Evolutionary conservation across 257 asterid species (phyloP).

Genomic region (Salvia splendens): DNA sequence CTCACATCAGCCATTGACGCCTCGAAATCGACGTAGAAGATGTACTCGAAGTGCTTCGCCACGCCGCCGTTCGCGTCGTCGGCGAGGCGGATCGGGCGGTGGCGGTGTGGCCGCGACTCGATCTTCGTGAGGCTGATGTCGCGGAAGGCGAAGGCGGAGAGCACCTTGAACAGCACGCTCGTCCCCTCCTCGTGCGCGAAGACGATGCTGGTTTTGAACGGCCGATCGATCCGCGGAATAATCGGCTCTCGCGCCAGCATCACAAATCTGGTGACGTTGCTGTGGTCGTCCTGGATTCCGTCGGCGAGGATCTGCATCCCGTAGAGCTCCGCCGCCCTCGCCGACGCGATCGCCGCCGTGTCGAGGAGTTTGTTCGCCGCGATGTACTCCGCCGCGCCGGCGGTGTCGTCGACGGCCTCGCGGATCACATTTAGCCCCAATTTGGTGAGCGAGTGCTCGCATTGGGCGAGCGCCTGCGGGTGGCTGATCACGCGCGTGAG

Average conservation of each 20-base stretch:
- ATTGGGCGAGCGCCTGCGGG: slow-evolving; percentile 88
- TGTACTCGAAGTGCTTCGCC: slow-evolving; percentile 96
- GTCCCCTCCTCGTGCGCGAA: slow-evolving; percentile 97
- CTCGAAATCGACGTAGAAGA: slow-evolving; percentile 91
- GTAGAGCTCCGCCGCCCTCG: slow-evolving; percentile 90
- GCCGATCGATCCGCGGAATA: slow-evolving; percentile 85
- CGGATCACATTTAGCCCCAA: slow-evolving; percentile 66
- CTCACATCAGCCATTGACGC: slow-evolving; percentile 97
- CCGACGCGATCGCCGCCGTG: slow-evolving; percentile 94
- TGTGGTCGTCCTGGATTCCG: slow-evolving; percentile 92
- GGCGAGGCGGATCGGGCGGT: slow-evolving; percentile 73
- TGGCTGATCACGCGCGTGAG: slow-evolving; percentile 83
- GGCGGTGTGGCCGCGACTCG: slow-evolving; percentile 89
- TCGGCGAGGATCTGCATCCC: slow-evolving; percentile 68
- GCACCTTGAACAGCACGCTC: slow-evolving; percentile 86
- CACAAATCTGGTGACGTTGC: slow-evolving; percentile 90
- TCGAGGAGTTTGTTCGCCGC: slow-evolving; percentile 70
- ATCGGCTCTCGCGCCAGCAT: slow-evolving; percentile 95
- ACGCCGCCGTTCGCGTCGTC: slow-evolving; percentile 93
- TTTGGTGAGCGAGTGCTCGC: slow-evolving; percentile 82
- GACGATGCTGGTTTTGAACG: slow-evolving; percentile 93
- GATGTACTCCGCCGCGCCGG: slow-evolving; percentile 92
- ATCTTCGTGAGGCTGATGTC: slow-evolving; percentile 85
- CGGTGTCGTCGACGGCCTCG: slow-evolving; percentile 92
- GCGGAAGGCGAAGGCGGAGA: slow-evolving; percentile 91